These are phyloP conservation scores for Salix arbutifolia DNA, from an alignment of 345 rosid species.

Conservation along the genomic window DNA sequence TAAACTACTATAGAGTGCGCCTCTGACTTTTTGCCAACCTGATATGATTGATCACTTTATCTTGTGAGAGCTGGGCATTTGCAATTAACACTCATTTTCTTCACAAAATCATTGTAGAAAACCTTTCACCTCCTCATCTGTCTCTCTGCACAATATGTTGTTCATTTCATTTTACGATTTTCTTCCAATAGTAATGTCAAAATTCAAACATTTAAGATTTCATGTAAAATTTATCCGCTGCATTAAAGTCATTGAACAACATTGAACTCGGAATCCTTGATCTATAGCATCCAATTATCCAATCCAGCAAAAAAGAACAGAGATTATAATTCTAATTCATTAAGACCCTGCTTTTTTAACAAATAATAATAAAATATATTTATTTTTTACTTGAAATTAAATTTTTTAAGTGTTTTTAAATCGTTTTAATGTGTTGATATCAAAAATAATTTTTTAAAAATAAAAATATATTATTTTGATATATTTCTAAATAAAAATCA, in stretches of 20 bases:
- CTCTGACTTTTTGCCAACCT: neutral
- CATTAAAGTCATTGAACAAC: neutral
- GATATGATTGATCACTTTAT: neutral
- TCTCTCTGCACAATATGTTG: neutral
- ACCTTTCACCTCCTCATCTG: neutral
- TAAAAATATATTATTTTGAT: too few species aligned
- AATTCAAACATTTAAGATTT: neutral
- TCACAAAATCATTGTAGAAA: neutral
- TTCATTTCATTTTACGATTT: neutral
- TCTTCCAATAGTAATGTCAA: neutral
- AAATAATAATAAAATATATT: too few species aligned
- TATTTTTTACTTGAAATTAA: too few species aligned
- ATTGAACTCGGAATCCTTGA: neutral
- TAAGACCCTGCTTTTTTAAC: too few species aligned
- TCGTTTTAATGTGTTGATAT: too few species aligned
- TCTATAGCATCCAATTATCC: neutral
- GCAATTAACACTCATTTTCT: neutral
- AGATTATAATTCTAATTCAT: too few species aligned
- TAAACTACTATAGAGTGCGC: neutral
- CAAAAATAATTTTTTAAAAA: too few species aligned
- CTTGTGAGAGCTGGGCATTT: neutral
- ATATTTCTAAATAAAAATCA: too few species aligned
- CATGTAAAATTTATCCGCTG: neutral
- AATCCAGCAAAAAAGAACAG: neutral
- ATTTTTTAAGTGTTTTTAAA: too few species aligned